Conservation (phyloP, 306 rosid genomes). For the Echinosophora koreensis region DNA sequence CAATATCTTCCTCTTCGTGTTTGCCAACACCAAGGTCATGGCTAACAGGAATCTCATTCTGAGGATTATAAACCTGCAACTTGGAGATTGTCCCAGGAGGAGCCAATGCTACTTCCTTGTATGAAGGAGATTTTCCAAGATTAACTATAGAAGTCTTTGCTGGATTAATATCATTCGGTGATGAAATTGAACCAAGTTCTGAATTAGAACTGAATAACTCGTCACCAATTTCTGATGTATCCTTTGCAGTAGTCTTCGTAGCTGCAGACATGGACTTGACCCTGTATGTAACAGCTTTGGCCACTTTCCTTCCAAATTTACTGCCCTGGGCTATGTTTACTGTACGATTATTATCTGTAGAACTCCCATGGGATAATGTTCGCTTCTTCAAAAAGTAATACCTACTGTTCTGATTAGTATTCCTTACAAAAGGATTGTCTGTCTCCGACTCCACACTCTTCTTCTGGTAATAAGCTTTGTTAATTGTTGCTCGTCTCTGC, state of each 20-base stretch:
- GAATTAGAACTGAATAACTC: slow-evolving; percentile 47
- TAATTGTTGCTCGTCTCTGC: slow-evolving; percentile 79
- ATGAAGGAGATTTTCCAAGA: slow-evolving; percentile 89
- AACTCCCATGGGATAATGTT: slow-evolving; percentile 70
- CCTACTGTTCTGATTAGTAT: slow-evolving; percentile 60
- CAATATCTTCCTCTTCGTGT: slow-evolving; percentile 55
- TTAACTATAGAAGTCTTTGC: slow-evolving; percentile 60
- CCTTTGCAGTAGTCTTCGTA: slow-evolving; percentile 48
- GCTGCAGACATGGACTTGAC: slow-evolving; percentile 74
- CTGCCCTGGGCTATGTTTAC: slow-evolving; percentile 63
- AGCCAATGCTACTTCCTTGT: slow-evolving; percentile 92
- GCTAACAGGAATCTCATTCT: slow-evolving; percentile 48
- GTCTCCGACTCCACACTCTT: slow-evolving; percentile 63
- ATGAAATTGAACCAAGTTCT: slow-evolving; percentile 53
- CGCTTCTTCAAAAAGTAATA: slow-evolving; percentile 73
- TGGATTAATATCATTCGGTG: slow-evolving; percentile 53
- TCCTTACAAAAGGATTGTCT: slow-evolving; percentile 58
- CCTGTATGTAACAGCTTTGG: slow-evolving; percentile 76
- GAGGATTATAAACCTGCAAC: slow-evolving; percentile 66
- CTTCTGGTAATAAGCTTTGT: slow-evolving; percentile 78
- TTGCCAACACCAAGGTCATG: slow-evolving; percentile 49
- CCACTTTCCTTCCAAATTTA: slow-evolving; percentile 76
- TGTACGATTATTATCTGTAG: slow-evolving; percentile 61
- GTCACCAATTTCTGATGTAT: slow-evolving; percentile 50
- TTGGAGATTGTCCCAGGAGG: slow-evolving; percentile 84